phyloP scores from a whole-genome alignment of 345 rosid species.

The Gossypium herbaceum region DNA sequence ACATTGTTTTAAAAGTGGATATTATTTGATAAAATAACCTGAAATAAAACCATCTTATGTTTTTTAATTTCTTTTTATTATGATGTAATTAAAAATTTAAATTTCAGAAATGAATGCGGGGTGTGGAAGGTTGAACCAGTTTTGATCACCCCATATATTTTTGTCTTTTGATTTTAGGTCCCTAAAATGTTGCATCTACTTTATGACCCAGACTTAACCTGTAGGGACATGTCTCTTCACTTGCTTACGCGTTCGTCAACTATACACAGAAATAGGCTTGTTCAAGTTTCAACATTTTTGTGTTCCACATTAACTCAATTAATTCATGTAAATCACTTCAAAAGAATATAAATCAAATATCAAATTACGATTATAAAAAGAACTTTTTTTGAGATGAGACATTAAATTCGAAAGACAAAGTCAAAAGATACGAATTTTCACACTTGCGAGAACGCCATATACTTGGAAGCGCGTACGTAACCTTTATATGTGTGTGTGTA shows the following conservation, averaged over 20 bases:
- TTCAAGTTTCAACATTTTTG: background rate
- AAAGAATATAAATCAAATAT: too few species aligned
- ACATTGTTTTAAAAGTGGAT: background rate
- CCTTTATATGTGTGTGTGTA: background rate
- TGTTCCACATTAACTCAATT: too few species aligned
- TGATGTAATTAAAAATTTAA: background rate
- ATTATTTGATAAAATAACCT: background rate
- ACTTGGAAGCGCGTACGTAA: constrained; percentile 1
- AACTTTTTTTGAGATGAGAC: background rate
- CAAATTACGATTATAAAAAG: too few species aligned
- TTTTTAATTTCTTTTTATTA: background rate
- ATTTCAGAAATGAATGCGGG: background rate
- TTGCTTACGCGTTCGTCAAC: constrained; percentile 1
- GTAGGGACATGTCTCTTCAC: background rate
- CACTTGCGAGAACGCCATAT: constrained; percentile 10
- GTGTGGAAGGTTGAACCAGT: background rate
- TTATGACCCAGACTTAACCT: background rate
- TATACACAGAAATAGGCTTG: background rate
- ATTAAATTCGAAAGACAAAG: background rate
- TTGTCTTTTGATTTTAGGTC: background rate
- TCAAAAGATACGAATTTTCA: background rate
- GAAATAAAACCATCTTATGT: background rate
- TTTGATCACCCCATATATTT: background rate
- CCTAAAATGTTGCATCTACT: background rate
- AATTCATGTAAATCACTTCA: too few species aligned